Evolutionary conservation across 352 stramenopile species (phyloP).

Genomic region (Blastocystis sp.): DNA sequence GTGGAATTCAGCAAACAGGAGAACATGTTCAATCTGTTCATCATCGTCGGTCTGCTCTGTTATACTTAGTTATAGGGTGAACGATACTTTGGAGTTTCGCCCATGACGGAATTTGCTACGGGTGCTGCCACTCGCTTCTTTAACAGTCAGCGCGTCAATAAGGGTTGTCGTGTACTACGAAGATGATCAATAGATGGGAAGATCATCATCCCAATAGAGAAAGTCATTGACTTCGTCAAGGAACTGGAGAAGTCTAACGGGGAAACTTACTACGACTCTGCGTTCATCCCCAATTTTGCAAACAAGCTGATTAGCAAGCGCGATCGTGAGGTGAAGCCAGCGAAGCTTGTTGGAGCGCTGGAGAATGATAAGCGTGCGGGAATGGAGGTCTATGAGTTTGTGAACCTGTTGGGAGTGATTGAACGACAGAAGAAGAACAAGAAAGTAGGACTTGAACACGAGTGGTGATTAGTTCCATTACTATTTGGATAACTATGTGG

Average conservation of each 20-base stretch:
- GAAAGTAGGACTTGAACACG: background rate
- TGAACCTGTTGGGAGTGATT: slow-evolving; percentile 19
- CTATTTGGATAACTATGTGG: slow-evolving; percentile 17
- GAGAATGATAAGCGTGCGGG: background rate
- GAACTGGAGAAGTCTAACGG: slow-evolving; percentile 11
- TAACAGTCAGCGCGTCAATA: background rate
- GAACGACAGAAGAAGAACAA: slow-evolving; percentile 10
- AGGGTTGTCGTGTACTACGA: background rate
- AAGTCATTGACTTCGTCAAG: background rate
- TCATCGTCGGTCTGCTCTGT: background rate
- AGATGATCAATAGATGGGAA: background rate
- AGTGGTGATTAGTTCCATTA: slow-evolving; percentile 28
- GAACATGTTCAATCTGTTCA: slow-evolving; percentile 45
- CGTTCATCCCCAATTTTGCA: slow-evolving; percentile 26
- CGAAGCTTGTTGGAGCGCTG: background rate
- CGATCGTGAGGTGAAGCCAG: background rate
- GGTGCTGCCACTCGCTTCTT: background rate
- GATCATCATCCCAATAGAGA: background rate
- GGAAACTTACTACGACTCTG: background rate
- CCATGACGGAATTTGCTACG: slow-evolving; percentile 7
- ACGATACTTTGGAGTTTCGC: slow-evolving; percentile 26
- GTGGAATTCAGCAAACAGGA: slow-evolving; percentile 36
- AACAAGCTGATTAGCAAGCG: slow-evolving; percentile 3
- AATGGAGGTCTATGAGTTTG: slow-evolving; percentile 40
- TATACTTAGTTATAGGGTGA: slow-evolving; percentile 22